Base-by-base conservation (phyloP, 2,329 filamentous ascomycete species). In the Stagonosporopsis tanaceti region DNA sequence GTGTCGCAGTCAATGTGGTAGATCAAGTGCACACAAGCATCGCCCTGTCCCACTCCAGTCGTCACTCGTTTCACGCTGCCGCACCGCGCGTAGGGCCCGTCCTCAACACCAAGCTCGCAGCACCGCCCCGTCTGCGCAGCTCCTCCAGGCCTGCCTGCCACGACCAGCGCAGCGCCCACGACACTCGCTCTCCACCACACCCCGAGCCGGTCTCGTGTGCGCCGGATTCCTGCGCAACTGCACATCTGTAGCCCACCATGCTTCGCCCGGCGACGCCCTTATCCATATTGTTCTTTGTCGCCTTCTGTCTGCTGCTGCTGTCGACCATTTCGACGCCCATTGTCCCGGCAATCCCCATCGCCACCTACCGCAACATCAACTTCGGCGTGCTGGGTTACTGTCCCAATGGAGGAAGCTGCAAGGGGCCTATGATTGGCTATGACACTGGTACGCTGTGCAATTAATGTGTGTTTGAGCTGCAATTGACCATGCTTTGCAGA, bases 311-410 rank as follows among this genome's bases (percentile, higher is more conserved):
- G 61, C 84, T 98, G 50, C 82, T 98, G 44, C 83, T 99, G 37
- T 91, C 93, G 44, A 91, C 93, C 37, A 80, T 99, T n/a, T 97
- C 94, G 1, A 93, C 92, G 0, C 95, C 95, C 17, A 87, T 99
- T 66, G 89, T 98, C 73, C 88, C 90, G 72, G 85, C 83, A 25
- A 96, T 99, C 44, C 92, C 93, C 9, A 83, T 99, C 39, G 93
- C 91, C 35, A 88, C 86, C 50, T 94, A 88, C 72, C 80, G 88
- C 39, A 88, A 89, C 68, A 86, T 91, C 66, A 88, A 88, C 65
- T 97, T 96, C 81, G 95, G 95, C 46, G 93, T 98, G 46, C 94
- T 98, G 80, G 95, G 95, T 25, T 96, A 87, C 70, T 99, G 95
- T 78, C 83, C 87, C 63, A 81, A 79, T 37, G 71, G 78, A 57